Conservation (phyloP, 2,329 filamentous ascomycete genomes). For the Colletotrichum sp. region DNA sequence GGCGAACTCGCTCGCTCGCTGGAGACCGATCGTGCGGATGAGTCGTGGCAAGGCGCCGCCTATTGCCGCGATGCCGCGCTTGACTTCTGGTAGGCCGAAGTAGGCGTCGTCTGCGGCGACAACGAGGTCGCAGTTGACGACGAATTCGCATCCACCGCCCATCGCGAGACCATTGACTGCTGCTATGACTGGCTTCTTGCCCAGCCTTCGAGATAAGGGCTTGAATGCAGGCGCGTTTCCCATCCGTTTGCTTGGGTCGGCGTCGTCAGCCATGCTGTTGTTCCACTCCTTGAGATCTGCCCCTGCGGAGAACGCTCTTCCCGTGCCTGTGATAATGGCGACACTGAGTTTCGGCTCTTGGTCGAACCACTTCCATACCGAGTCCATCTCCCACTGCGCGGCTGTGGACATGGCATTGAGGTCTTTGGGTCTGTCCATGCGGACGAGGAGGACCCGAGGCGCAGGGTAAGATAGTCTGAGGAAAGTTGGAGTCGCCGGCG, state of each 20-base stretch:
- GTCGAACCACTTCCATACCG: constrained; percentile 61
- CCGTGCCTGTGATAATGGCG: constrained; percentile 55
- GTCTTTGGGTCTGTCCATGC: constrained; percentile 42
- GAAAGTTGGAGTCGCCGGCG: constrained; percentile 35
- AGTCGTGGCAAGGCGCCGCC: constrained; percentile 57
- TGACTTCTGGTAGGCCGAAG: constrained; percentile 59
- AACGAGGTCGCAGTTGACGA: constrained; percentile 59
- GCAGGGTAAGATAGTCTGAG: constrained; percentile 44
- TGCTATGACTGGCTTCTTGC: constrained; percentile 65
- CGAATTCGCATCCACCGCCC: constrained; percentile 63
- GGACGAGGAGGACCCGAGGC: constrained; percentile 43
- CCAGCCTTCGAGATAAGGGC: constrained; percentile 40
- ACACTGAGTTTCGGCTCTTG: constrained; percentile 51
- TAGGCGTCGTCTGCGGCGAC: constrained; percentile 55
- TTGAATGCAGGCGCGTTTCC: constrained; percentile 19
- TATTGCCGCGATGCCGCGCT: constrained; percentile 57
- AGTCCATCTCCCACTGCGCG: constrained; percentile 45
- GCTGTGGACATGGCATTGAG: constrained; percentile 45
- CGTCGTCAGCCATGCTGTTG: constrained; percentile 24
- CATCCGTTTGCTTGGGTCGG: constrained; percentile 24
- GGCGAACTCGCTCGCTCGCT: constrained; percentile 28
- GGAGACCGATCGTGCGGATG: constrained; percentile 41
- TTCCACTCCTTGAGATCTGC: constrained; percentile 60
- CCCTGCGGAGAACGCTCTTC: constrained; percentile 59
- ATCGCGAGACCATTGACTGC: constrained; percentile 64